Evolutionary conservation across 805 yeast genomes (phyloP).

Genomic region (Blastobotrys parvus): DNA sequence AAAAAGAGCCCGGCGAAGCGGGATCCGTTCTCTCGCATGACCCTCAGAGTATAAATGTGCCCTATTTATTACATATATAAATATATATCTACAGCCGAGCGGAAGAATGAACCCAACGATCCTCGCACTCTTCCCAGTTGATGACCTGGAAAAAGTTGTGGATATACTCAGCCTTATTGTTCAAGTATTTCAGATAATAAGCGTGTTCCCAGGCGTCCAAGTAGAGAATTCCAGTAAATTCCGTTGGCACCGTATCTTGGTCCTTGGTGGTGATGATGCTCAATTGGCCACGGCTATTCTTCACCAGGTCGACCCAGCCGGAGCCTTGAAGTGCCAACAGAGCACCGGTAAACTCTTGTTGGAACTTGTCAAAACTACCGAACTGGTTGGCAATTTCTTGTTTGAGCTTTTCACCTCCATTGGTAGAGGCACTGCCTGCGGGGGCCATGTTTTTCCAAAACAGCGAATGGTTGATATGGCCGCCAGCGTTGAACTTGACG

Average conservation of each 20-base stretch:
- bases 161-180: slow-evolving; percentile 82
- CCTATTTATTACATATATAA: no score
- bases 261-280: slow-evolving; percentile 72
- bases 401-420: slow-evolving; percentile 44
- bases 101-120: slow-evolving; percentile 33
- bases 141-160: slow-evolving; percentile 86
- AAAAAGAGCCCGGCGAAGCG: no score
- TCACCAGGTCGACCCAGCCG: slow-evolving; percentile 87
- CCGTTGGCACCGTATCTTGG: slow-evolving; percentile 76
- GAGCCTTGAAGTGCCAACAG: slow-evolving; percentile 86
- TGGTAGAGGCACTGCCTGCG: slow-evolving; percentile 44
- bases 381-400: slow-evolving; percentile 52
- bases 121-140: slow-evolving; percentile 82
- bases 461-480: slow-evolving; percentile 70
- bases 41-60: no score
- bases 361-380: slow-evolving; percentile 67
- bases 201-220: slow-evolving; percentile 97
- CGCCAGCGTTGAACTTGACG: slow-evolving; percentile 88
- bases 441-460: slow-evolving; percentile 90
- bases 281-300: slow-evolving; percentile 60
- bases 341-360: slow-evolving; percentile 49
- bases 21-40: no score
- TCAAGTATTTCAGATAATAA: slow-evolving; percentile 83
- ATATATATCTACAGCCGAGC: no score
- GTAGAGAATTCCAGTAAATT: slow-evolving; percentile 68